A percentile compares a stretch with the other conserved stretches of the same genome.
These are phyloP conservation scores for Beauveria varroae DNA, from an alignment of 2,329 filamentous ascomycete species.

Conservation along the genomic window DNA sequence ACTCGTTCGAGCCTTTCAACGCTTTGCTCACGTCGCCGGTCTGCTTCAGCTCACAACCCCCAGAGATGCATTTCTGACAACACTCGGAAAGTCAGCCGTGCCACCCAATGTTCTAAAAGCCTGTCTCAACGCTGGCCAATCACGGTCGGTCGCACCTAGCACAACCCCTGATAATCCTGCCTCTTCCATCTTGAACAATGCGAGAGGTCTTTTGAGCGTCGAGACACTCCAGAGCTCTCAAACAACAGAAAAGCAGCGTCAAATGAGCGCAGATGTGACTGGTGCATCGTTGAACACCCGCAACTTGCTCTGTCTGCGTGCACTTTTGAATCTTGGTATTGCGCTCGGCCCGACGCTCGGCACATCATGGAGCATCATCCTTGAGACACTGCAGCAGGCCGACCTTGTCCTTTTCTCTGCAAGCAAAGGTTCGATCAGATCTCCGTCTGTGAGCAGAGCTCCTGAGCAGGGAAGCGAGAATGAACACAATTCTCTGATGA, in stretches of 20 bases:
- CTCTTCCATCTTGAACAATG: slow-evolving; percentile 57
- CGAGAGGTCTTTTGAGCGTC: slow-evolving; percentile 64
- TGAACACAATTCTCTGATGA: slow-evolving; percentile 45
- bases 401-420: slow-evolving; percentile 74
- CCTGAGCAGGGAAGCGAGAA: slow-evolving; percentile 41
- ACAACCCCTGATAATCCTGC: slow-evolving; percentile 41
- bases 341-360: slow-evolving; percentile 84
- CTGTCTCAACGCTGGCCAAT: slow-evolving; percentile 43
- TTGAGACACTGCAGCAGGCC: slow-evolving; percentile 88
- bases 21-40: slow-evolving; percentile 90
- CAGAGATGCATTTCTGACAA: slow-evolving; percentile 89
- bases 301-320: slow-evolving; percentile 83
- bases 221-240: slow-evolving; percentile 58
- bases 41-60: slow-evolving; percentile 77
- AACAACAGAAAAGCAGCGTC: slow-evolving; percentile 50
- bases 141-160: slow-evolving; percentile 35
- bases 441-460: slow-evolving; percentile 38
- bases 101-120: slow-evolving; percentile 68
- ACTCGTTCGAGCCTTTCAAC: slow-evolving; percentile 86
- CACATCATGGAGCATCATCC: slow-evolving; percentile 79
- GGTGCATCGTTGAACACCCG: slow-evolving; percentile 66
- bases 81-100: slow-evolving; percentile 85
- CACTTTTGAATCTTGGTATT: slow-evolving; percentile 90
- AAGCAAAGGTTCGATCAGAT: slow-evolving; percentile 45
- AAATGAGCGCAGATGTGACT: slow-evolving; percentile 48